phyloP scores from a whole-genome alignment of 371 early-diverging fungal genomes.

The Apophysomyces elegans region DNA sequence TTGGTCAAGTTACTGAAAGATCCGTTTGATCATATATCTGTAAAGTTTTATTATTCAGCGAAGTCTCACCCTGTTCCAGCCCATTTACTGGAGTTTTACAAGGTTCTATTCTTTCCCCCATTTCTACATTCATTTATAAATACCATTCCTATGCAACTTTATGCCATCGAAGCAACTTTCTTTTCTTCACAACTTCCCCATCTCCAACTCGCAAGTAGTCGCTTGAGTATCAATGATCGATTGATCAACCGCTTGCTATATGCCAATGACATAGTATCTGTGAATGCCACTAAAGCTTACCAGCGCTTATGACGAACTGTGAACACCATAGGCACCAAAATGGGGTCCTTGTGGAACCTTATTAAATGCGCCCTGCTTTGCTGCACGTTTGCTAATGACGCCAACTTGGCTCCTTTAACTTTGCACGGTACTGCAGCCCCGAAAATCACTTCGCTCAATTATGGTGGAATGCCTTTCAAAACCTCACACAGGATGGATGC shows the following conservation, averaged over 20 bases:
- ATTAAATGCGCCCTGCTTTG: constrained; percentile 29
- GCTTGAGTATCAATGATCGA: background rate
- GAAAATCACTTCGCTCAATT: constrained; percentile 2
- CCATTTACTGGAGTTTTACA: constrained; percentile 33
- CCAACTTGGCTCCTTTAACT: constrained; percentile 1
- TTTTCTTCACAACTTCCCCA: background rate
- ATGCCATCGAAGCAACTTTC: constrained; percentile 7
- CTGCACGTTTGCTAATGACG: background rate
- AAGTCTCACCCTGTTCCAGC: constrained; percentile 17
- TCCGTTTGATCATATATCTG: constrained; percentile 24
- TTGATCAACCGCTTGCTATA: constrained; percentile 13
- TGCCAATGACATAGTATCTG: constrained; percentile 17
- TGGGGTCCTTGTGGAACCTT: constrained; percentile 35
- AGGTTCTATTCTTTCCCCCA: constrained; percentile 32
- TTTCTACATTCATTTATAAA: constrained; percentile 29
- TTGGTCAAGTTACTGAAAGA: constrained; percentile 15
- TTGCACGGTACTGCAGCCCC: constrained; percentile 13
- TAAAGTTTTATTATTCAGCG: constrained; percentile 19
- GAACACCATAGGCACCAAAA: constrained; percentile 14
- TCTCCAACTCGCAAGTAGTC: background rate
- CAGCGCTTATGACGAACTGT: background rate
- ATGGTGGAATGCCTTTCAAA: constrained; percentile 24
- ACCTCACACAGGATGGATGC: constrained; percentile 12
- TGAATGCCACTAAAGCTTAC: constrained; percentile 5
- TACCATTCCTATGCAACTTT: constrained; percentile 17